A percentile compares a stretch with the other conserved stretches of the same genome.
These are phyloP conservation scores for Penicillium sp. DNA, from an alignment of 2,329 filamentous ascomycete genomes.

Conservation along the genomic window DNA sequence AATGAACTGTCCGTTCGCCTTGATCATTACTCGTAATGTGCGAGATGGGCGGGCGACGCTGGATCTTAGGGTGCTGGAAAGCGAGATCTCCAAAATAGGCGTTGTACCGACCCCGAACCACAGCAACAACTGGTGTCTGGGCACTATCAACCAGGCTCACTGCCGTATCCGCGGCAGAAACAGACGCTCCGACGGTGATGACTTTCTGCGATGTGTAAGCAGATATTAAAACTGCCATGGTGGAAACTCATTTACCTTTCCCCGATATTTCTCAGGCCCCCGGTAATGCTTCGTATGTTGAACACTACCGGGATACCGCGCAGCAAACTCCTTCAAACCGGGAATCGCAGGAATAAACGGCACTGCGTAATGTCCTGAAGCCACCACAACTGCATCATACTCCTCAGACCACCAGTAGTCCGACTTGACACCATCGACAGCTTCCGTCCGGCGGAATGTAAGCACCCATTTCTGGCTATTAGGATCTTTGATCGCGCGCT, in stretches of 20 bases:
- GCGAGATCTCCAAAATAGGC: conserved; percentile 52
- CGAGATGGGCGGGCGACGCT: conserved; percentile 24
- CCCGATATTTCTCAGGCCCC: conserved; percentile 32
- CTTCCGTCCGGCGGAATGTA: conserved; percentile 40
- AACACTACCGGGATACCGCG: conserved; percentile 32
- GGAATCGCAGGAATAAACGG: conserved; percentile 44
- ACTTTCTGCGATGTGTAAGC: conserved; percentile 40
- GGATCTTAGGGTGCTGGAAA: conserved; percentile 49
- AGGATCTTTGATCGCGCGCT: conserved; percentile 46
- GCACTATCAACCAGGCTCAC: conserved; percentile 45
- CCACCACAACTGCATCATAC: conserved; percentile 55
- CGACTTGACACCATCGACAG: conserved; percentile 19
- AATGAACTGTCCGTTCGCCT: conserved; percentile 43
- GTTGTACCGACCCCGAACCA: conserved; percentile 47
- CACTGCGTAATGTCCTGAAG: conserved; percentile 53
- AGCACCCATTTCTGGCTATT: conserved; percentile 45
- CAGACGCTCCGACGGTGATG: conserved; percentile 55
- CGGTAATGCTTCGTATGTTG: conserved; percentile 38
- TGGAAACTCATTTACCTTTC: conserved; percentile 21
- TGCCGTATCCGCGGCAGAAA: conserved; percentile 56
- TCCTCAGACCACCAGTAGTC: conserved; percentile 57
- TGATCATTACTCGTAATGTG: conserved; percentile 32
- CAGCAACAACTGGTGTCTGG: conserved; percentile 44
- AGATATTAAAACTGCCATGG: no score
- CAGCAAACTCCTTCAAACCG: conserved; percentile 35